Evolutionary conservation across 2,329 filamentous ascomycete species (phyloP), one percentile per base, ranked within the genome.

Genomic region (Colletotrichum spaethianum): DNA sequence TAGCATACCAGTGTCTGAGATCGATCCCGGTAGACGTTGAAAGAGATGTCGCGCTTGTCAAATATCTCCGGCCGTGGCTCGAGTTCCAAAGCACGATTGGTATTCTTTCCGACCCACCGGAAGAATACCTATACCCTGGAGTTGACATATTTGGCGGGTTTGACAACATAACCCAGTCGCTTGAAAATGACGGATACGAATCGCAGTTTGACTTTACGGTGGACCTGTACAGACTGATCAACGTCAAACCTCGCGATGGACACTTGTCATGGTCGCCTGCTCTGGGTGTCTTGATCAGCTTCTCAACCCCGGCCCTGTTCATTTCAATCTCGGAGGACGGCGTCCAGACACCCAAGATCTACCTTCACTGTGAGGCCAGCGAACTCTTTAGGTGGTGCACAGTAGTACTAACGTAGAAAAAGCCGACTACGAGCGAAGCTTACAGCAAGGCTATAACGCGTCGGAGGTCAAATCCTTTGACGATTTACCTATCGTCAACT

Each of bases 141-240:
- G 74, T 77, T 31, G 74, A 77, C 31, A 67, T 77, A 16, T 65
- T 76, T 16, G 74, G 62, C 8, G 76, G 76, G 6, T 36, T 77
- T 14, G 28, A 72, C 9, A 73, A 75, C 16, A 76, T 77, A 57
- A 65, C 69, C 14, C 8, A 28, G 18, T 70, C 70, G n/a, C 60
- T 77, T 1, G 31, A 67, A 12, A 33, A 67, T 16, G 68, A 56
- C 1, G 48, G 52, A 7, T 77, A 77, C 46, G 52, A 72, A 4
- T 72, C 63, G 18, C 75, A 76, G 38, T 64, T 67, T 3, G 74
- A 76, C 31, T 75, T 75, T 46, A 50, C 67, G 4, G 59, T 61
- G 4, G 76, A 76, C 59, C 48, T 77, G 1, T 75, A 73, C 64
- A 67, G 74, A 3, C 66, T 76, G 44, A 71, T 70, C 20, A 68